Base-by-base conservation (phyloP, 2,329 filamentous ascomycete species). In the Scedosporium apiospermum region DNA sequence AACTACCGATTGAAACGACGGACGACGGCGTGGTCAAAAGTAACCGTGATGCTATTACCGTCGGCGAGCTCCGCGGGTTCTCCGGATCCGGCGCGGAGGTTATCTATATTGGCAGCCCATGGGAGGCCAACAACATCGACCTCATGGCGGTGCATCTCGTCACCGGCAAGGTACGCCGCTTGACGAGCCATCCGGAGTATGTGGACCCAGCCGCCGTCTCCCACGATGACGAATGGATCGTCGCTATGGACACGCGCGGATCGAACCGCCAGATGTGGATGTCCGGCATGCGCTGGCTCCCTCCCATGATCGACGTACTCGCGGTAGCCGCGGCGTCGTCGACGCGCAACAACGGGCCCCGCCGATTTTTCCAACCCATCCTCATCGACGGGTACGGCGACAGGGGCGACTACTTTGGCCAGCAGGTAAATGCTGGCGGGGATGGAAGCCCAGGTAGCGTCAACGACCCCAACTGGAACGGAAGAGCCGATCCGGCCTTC, bases 381-480 rank as follows among this genome's bases (percentile, higher is more conserved):
- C 68, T 81, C 1, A 67, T 81, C 3, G 77, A 80, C 61, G 65
- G 67, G 0, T 65, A 78, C 41, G 79, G 78, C 4, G 78, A 81
- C 63, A 74, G 78, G 4, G 77, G 70, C 1, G 61, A 67, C 0
- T 81, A 80, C 65, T 78, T 72, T 62, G 78, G 78, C 3, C 77
- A 78, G 65, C 69, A 70, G 62, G 65, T 80, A 62, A 80, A 80
- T 57, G 71, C 66, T 0, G 76, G 64, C 0, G 73, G 72, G 1
- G 68, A 73, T 21, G 70, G 69, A 3, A 72, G 65, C 27, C 64
- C 65, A 16, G 76, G 75, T 1, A 72, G 68, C 60, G 63, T 76
- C n/a, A 75, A 77, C 61, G 77, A 80, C 61, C 74, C 78, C 0
- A 71, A 78, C 27, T 81, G 79, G 79, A 81, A 81, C 65, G 78